Evolutionary conservation across 306 rosid genomes (phyloP), one percentile per base, ranked within the genome.

Genomic region (Ormosia semicastrata): DNA sequence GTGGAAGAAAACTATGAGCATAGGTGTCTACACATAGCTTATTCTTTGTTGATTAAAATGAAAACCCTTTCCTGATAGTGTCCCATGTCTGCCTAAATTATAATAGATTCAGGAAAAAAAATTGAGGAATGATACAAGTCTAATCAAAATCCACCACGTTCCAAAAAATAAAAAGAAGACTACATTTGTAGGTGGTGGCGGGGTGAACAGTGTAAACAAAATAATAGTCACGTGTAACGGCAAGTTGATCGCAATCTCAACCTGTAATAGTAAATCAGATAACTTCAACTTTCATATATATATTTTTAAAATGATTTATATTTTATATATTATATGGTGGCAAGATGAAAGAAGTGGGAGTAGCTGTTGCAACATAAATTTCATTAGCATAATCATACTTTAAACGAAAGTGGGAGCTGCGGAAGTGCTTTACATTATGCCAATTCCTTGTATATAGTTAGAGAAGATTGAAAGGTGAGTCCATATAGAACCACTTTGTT

Each of bases 341-440:
- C 32, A 71, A 71, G 15, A 15, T 10, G 13, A 40, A 50, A 54
- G 54, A 72, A 82, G 92, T 89, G 90, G 89, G 85, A 40, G 63
- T 49, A 65, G 75, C 88, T 86, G 77, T 82, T 72, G 81, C 78
- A 83, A 79, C 82, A 75, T 36, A 36, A 80, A 74, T 73, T 70
- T 77, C 85, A 78, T 84, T 84, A 80, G 81, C 87, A 87, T 73
- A 85, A 87, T 89, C 85, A 84, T 90, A 78, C 76, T 78, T 56
- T 84, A 86, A 85, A 81, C 36, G 73, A 82, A 86, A 89, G 91
- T 90, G 89, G 89, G 32, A 73, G 60, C 52, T 41, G 81, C 8
- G 56, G 56, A 89, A 81, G 90, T 89, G 89, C 81, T 85, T 81
- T 82, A 74, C 68, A 41, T 81, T 80, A 85, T 82, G 60, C 81